Evolutionary conservation across 2,329 filamentous ascomycete genomes (phyloP).

Genomic region (Pseudogymnoascus sp.): DNA sequence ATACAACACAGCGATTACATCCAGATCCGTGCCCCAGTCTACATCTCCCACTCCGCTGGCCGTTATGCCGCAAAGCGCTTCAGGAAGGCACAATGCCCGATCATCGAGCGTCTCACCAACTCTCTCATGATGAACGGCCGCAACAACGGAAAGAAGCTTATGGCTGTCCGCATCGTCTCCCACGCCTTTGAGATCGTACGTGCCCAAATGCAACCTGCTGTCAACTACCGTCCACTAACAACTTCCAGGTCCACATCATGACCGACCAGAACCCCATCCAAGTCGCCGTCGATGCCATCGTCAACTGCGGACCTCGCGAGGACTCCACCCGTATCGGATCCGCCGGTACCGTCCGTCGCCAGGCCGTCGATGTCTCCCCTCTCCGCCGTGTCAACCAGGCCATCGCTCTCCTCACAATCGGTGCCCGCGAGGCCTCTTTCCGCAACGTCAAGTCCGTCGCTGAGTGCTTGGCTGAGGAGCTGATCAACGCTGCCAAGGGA

Average conservation of each 20-base stretch:
- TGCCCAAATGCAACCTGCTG: conserved; percentile 26
- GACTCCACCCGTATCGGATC: conserved; percentile 99
- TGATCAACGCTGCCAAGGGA: conserved; percentile 99
- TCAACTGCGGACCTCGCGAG: conserved; percentile 99
- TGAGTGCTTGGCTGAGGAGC: conserved; percentile 98
- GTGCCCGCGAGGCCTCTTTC: conserved; percentile 97
- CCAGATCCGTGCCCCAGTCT: conserved; percentile 97
- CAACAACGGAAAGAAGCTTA: conserved; percentile 99
- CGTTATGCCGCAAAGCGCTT: conserved; percentile 99
- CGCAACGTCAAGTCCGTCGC: conserved; percentile 99
- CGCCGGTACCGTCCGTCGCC: conserved; percentile 98
- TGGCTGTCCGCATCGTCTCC: conserved; percentile 98
- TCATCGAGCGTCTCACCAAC: conserved; percentile 99
- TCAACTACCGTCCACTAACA: conserved; percentile 16
- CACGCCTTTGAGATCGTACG: conserved; percentile 99
- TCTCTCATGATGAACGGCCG: conserved; percentile 99
- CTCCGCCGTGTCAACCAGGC: conserved; percentile 99
- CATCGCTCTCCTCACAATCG: conserved; percentile 96
- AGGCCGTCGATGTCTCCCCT: conserved; percentile 99
- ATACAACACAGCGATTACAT: conserved; percentile 79
- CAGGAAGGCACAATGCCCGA: conserved; percentile 99
- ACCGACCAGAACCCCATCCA: conserved; percentile 99
- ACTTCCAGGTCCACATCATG: conserved; percentile 91
- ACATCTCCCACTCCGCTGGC: conserved; percentile 97
- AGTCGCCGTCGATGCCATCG: conserved; percentile 97